phyloP scores from a whole-genome alignment of 2,329 filamentous ascomycete species.

The Claviceps purpurea region DNA sequence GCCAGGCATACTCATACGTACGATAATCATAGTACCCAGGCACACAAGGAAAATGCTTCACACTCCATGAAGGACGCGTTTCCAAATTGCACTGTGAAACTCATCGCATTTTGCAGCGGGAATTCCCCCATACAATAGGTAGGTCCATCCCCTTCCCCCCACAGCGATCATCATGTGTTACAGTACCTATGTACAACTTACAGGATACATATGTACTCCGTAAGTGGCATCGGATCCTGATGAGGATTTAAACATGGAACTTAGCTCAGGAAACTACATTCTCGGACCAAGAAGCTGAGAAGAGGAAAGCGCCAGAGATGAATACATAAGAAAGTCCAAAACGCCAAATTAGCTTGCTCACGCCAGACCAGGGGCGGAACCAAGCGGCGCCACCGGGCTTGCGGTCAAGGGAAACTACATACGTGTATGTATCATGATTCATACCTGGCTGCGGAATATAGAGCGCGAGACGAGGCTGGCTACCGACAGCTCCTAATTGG shows the following conservation, averaged over 20 bases:
- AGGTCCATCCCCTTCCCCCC: background rate
- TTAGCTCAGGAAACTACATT: no score
- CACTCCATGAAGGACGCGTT: background rate
- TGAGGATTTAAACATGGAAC: background rate
- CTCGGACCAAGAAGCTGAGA: background rate
- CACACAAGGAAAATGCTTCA: background rate
- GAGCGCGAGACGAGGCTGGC: background rate
- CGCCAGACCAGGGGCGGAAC: constrained; percentile 3
- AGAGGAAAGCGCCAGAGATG: background rate
- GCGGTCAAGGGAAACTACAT: constrained; percentile 1
- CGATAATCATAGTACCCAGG: background rate
- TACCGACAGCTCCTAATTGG: constrained; percentile 1
- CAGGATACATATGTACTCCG: no score
- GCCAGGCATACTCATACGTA: no score
- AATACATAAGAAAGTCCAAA: background rate
- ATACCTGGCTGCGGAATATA: no score
- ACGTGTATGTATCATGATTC: no score
- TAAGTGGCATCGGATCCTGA: background rate
- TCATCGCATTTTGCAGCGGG: background rate
- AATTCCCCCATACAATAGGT: background rate
- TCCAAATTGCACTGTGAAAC: background rate
- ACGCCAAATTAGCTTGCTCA: background rate
- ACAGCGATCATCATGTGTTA: background rate
- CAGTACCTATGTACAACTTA: background rate
- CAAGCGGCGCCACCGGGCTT: constrained; percentile 1